Percentiles rank a stretch among this genome's conserved stretches.
phyloP scores from a whole-genome alignment of 1,284 basidiomycete genomes.

The Porodaedalea pini region DNA sequence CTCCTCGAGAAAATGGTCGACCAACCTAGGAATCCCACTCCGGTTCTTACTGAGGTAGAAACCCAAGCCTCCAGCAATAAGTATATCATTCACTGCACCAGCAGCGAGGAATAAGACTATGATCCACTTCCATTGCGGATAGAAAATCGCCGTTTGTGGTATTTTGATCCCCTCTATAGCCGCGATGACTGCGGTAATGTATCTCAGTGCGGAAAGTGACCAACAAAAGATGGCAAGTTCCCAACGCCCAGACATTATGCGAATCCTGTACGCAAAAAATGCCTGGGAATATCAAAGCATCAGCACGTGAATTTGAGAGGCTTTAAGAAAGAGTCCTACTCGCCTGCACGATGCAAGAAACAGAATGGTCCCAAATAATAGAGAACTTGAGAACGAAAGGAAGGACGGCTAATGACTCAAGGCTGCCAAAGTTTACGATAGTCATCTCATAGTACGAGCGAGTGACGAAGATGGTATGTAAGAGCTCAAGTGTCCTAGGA shows the following conservation, averaged over 20 bases:
- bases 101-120: neutral
- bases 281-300: neutral
- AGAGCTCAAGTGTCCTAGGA: constrained; percentile 4
- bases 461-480: constrained; percentile 2
- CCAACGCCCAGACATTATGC: constrained; percentile 8
- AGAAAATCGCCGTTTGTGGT: neutral
- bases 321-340: neutral
- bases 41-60: neutral
- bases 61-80: constrained; percentile 1
- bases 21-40: neutral
- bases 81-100: constrained; percentile 4
- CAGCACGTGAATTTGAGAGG: neutral
- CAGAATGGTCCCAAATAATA: neutral
- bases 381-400: constrained; percentile 1
- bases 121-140: neutral
- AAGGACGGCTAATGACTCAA: neutral
- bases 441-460: neutral
- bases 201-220: neutral
- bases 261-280: constrained; percentile 2
- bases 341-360: constrained; percentile 1
- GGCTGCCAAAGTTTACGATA: neutral
- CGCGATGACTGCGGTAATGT: neutral
- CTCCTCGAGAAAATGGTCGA: neutral
- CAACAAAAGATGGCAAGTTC: constrained; percentile 3
- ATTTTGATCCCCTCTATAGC: neutral